Base-by-base conservation (phyloP, 306 rosid genomes). In the Trifolium subterraneum region DNA sequence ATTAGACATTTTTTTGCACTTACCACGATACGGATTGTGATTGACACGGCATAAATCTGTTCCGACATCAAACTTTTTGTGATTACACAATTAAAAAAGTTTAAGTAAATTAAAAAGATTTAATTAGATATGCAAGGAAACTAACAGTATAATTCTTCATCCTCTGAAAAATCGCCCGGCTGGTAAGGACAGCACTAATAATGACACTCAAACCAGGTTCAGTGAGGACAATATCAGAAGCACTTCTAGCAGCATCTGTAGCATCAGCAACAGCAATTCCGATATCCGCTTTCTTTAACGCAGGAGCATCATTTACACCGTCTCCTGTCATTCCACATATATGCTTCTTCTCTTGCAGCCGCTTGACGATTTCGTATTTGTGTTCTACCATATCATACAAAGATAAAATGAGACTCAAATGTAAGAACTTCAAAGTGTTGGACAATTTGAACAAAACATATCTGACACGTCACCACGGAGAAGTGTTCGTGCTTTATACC, bases 321-420 rank as follows among this genome's bases (percentile, higher is more conserved):
- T 93, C 98, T 25, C 98, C 98, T 8, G 98, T 93, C 98, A 93
- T 93, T 79, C 98, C 98, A 87, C 98, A 93, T 27, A 91, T 91
- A 86, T 93, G 98, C 87, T 89, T 91, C 83, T 82, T 89, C 75
- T 93, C 96, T 70, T 93, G 98, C 72, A 93, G 84, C 87, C 80
- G 86, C 86, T 85, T 93, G 20, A 91, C 96, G 25, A 93, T 93
- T 83, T 93, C 98, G 67, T 91, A 93, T 79, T 93, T 93, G 92
- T 93, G 98, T 77, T 93, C 97, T 93, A 27, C 64, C 62, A 80
- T 39, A 66, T 71, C 36, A 64, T 18, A 63, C 58, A 72, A 84
- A 84, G 48, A 61, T 2, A 41, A 12, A 47, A 18, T 0, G 38
- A 61, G 45, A 51, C 78, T 63, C 75, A 60, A 54, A 47, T 71